A percentile compares a stretch with the other conserved stretches of the same genome.
Conservation (phyloP, 2,329 filamentous ascomycete species). For the Botrytis tulipae region DNA sequence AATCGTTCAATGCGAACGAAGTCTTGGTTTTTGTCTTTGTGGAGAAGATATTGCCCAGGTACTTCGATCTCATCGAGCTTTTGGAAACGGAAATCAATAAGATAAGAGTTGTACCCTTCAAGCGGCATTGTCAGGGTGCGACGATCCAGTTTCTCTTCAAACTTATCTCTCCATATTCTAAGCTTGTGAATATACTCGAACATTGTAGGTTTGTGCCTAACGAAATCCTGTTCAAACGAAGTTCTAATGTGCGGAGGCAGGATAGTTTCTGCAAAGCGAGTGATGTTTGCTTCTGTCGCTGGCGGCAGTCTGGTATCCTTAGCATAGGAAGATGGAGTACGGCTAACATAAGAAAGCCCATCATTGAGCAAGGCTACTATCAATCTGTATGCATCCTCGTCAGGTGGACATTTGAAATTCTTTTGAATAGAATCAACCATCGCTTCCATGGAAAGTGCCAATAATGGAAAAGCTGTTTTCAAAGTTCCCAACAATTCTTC, state of each 20-base stretch:
- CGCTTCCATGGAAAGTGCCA: constrained; percentile 97
- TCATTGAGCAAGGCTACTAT: constrained; percentile 98
- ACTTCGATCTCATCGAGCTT: constrained; percentile 99
- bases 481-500: constrained; percentile 94
- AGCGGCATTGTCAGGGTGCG: constrained; percentile 52
- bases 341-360: constrained; percentile 85
- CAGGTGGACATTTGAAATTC: constrained; percentile 97
- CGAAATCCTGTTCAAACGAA: constrained; percentile 97
- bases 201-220: constrained; percentile 93
- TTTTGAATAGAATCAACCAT: constrained; percentile 99
- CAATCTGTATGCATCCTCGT: constrained; percentile 94
- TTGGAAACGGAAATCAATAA: constrained; percentile 95
- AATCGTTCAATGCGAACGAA: constrained; percentile 98
- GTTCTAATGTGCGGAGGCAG: constrained; percentile 91
- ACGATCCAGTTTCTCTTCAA: constrained; percentile 94
- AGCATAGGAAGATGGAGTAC: constrained; percentile 81
- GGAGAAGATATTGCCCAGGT: constrained; percentile 92
- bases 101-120: constrained; percentile 82
- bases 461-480: constrained; percentile 93
- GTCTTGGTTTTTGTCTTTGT: constrained; percentile 98
- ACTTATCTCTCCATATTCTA: constrained; percentile 93
- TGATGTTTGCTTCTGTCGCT: constrained; percentile 94
- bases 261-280: constrained; percentile 92
- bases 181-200: constrained; percentile 97
- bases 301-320: constrained; percentile 86